Base-by-base conservation (phyloP, 257 asterid species). In the Penstemon newberryi region DNA sequence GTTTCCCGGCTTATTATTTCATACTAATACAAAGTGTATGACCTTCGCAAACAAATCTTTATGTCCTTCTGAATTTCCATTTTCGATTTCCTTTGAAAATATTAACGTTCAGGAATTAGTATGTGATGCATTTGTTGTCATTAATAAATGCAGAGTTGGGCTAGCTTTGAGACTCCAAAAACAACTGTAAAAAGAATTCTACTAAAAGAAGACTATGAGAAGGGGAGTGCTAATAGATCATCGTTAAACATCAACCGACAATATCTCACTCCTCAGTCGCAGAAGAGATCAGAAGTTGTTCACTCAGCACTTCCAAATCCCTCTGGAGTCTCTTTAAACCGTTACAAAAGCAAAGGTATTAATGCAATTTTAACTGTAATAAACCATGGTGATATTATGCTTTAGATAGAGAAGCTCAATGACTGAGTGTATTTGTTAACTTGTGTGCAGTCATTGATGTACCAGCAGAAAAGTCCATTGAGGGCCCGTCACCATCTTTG, bases 101-200 rank as follows among this genome's bases (percentile, higher is more conserved):
- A 49, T 53, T 55, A 4, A 10, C 39, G n/a, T 58, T 72, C 45
- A 33, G 65, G 59, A 66, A 53, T 38, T 53, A 47, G 25, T 72
- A 70, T 13, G 12, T 66, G 72, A 49, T 65, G 60, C 59, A 8
- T 67, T 69, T 52, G 53, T 72, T 54, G 46, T 65, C 46, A 40
- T 73, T 41, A 44, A 55, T 71, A 58, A 73, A 63, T 79, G 87
- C 97, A 94, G 99, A 77, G 81, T 77, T 87, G 89, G 96, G 84
- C 84, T 69, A 73, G 80, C 69, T 76, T 82, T 66, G 87, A 84
- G 66, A 87, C 95, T 78, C 84, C 85, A 9, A 90, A 87, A 80
- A 86, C 96, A 73, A 90, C 96, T 59, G 87, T 93, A 4, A 84
- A 85, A 78, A 84, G 99, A 82, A 78, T 83, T 62, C 77, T 83